Conservation (phyloP, 169 alveolate species). For the Babesia microti region DNA sequence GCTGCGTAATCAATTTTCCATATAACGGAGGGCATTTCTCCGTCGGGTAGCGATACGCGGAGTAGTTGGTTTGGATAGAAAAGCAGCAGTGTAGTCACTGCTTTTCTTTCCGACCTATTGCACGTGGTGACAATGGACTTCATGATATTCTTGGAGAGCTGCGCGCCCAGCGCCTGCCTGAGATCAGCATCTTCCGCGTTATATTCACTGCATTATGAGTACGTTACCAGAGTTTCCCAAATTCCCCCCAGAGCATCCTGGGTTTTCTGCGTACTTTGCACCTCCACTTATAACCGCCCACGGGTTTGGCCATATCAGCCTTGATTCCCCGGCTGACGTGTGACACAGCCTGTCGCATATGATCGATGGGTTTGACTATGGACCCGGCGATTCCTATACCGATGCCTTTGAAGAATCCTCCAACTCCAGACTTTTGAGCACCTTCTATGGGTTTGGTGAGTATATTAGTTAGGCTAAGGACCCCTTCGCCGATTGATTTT, state of each 20-base stretch:
- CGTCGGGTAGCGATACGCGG: slow-evolving; percentile 19
- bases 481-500: slow-evolving; percentile 75
- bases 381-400: slow-evolving; percentile 83
- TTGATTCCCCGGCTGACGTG: slow-evolving; percentile 74
- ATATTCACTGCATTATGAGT: slow-evolving; percentile 48
- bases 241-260: slow-evolving; percentile 79
- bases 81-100: slow-evolving; percentile 36
- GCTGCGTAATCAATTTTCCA: slow-evolving; percentile 32
- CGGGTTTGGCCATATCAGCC: slow-evolving; percentile 69
- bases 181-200: slow-evolving; percentile 63
- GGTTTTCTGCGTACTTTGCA: slow-evolving; percentile 66
- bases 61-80: slow-evolving; percentile 42
- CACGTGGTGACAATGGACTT: slow-evolving; percentile 49
- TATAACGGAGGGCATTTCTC: slow-evolving; percentile 10
- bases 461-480: slow-evolving; percentile 70
- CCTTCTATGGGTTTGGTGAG: slow-evolving; percentile 83
- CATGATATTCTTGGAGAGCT: slow-evolving; percentile 58
- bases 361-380: slow-evolving; percentile 79
- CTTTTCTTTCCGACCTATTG: slow-evolving; percentile 15
- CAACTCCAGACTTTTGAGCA: slow-evolving; percentile 78
- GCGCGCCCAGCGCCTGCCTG: slow-evolving; percentile 59
- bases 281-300: slow-evolving; percentile 57
- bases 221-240: slow-evolving; percentile 49
- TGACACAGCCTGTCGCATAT: slow-evolving; percentile 80
- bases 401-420: slow-evolving; percentile 77